phyloP scores from a whole-genome alignment of 2,329 filamentous ascomycete genomes.

The Metarhizium robertsii region DNA sequence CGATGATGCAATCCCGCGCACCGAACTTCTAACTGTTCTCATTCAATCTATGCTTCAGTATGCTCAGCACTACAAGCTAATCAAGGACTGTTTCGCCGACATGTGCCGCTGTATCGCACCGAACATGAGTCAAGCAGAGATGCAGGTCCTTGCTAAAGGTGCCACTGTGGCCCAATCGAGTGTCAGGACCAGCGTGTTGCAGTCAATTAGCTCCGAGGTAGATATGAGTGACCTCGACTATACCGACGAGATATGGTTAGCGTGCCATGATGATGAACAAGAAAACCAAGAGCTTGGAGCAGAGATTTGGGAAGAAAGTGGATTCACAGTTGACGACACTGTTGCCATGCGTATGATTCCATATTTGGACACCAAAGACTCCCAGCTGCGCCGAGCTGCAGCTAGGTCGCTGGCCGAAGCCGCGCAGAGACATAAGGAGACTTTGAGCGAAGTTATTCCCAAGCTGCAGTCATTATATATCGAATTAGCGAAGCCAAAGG shows the following conservation, averaged over 20 bases:
- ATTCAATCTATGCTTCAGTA: slow-evolving; percentile 81
- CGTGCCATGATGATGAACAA: slow-evolving; percentile 79
- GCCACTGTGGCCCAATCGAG: slow-evolving; percentile 68
- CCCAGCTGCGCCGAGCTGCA: slow-evolving; percentile 73
- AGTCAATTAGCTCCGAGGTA: slow-evolving; percentile 83
- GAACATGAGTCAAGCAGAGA: slow-evolving; percentile 66
- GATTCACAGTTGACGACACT: slow-evolving; percentile 57
- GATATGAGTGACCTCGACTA: slow-evolving; percentile 82
- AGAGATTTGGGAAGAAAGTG: slow-evolving; percentile 94
- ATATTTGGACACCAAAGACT: slow-evolving; percentile 72
- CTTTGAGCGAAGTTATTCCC: slow-evolving; percentile 52
- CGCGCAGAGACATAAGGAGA: slow-evolving; percentile 48
- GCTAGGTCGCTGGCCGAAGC: slow-evolving; percentile 73
- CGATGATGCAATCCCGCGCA: slow-evolving; percentile 66
- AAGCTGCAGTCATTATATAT: slow-evolving; percentile 63
- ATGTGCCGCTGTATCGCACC: slow-evolving; percentile 75
- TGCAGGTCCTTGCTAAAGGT: slow-evolving; percentile 66
- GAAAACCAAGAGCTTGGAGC: slow-evolving; percentile 77
- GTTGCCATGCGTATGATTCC: slow-evolving; percentile 61
- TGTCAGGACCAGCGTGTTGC: slow-evolving; percentile 76
- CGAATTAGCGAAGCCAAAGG: slow-evolving; percentile 71
- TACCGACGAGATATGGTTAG: slow-evolving; percentile 87
- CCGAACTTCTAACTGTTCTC: slow-evolving; percentile 61
- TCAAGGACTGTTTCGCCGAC: slow-evolving; percentile 87
- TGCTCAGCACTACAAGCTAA: slow-evolving; percentile 85